Conservation (phyloP, 768 basidiomycete genomes). For the Pleurotus platypus region DNA sequence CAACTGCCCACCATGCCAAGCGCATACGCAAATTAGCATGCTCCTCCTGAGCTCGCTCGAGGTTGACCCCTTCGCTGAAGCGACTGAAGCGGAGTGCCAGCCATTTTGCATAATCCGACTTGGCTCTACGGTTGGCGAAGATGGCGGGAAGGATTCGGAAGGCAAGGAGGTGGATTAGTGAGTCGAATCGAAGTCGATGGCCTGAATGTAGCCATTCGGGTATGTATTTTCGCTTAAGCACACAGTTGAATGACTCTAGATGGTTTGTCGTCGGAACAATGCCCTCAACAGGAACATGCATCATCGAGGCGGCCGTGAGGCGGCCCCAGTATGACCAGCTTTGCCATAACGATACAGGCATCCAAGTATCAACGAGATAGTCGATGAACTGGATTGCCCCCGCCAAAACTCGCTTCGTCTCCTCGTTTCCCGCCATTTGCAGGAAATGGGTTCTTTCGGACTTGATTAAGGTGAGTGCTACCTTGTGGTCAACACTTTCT, state of each 20-base stretch:
- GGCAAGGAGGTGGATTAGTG: constrained; percentile 15
- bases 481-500: background rate
- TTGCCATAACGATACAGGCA: constrained; percentile 21
- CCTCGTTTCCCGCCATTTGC: background rate
- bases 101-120: background rate
- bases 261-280: constrained; percentile 36
- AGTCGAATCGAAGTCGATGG: constrained; percentile 20
- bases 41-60: background rate
- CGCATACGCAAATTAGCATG: background rate
- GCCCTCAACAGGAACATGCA: constrained; percentile 18
- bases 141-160: constrained; percentile 14
- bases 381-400: constrained; percentile 16
- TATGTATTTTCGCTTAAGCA: constrained; percentile 28
- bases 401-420: background rate
- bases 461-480: background rate
- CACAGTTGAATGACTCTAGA: constrained; percentile 33
- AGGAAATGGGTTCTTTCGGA: background rate
- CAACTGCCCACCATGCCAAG: background rate
- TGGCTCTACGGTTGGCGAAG: constrained; percentile 9
- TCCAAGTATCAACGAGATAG: constrained; percentile 22
- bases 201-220: constrained; percentile 22
- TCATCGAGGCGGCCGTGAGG: constrained; percentile 16
- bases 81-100: constrained; percentile 1
- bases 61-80: constrained; percentile 1
- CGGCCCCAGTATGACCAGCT: constrained; percentile 29